Conservation (phyloP, 495 filamentous ascomycete genomes). For the Hypoxylon trugodes region DNA sequence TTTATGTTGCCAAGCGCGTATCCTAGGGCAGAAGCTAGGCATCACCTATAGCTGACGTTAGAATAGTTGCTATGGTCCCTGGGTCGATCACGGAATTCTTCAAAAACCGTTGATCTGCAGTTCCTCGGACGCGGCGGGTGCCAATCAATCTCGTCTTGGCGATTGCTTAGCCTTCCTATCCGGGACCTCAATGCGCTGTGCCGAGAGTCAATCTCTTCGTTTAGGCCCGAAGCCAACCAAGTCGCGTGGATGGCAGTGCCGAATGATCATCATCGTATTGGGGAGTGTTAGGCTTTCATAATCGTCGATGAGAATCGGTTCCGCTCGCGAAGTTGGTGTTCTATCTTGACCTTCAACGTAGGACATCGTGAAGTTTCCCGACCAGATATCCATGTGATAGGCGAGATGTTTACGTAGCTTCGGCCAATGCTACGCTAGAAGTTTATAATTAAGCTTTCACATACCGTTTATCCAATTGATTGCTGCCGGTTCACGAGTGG, state of each 20-base stretch:
- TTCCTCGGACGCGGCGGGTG: slow-evolving; percentile 9
- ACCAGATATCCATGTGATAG: slow-evolving; percentile 2
- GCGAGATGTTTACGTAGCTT: neutral
- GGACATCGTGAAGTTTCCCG: neutral
- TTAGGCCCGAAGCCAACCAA: slow-evolving; percentile 15
- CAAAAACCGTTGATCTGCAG: neutral
- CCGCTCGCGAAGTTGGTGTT: slow-evolving; percentile 11
- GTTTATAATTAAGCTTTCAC: slow-evolving; percentile 13
- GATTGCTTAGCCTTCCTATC: slow-evolving; percentile 39
- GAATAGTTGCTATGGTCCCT: too few species aligned
- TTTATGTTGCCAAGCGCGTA: slow-evolving; percentile 15
- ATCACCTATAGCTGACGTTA: too few species aligned
- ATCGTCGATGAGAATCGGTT: slow-evolving; percentile 5
- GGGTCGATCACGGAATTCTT: slow-evolving; percentile 10
- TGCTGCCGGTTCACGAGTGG: neutral
- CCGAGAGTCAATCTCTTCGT: neutral
- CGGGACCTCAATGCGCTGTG: neutral
- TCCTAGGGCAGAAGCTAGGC: slow-evolving; percentile 20
- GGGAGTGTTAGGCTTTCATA: slow-evolving; percentile 5
- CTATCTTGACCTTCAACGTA: neutral
- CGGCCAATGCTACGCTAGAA: slow-evolving; percentile 6
- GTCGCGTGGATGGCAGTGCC: slow-evolving; percentile 18
- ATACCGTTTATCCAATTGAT: slow-evolving; percentile 15
- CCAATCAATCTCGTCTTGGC: slow-evolving; percentile 31
- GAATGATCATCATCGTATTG: slow-evolving; percentile 7